Base-by-base conservation (phyloP, 75 land plant species). In the Azolla pinnata region DNA sequence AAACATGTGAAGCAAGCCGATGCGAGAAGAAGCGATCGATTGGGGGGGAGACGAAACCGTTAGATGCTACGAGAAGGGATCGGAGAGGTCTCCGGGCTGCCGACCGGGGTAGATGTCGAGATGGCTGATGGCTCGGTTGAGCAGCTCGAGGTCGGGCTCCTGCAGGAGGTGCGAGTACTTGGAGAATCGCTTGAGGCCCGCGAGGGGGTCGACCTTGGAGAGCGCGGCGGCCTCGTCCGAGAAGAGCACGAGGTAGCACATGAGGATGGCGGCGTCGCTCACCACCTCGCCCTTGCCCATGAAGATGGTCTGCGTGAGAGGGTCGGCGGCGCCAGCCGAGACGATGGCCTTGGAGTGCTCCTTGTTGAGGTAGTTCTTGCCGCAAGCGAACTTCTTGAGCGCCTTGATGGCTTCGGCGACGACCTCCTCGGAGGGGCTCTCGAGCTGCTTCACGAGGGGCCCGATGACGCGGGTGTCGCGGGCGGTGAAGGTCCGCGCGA, bases 401-500 rank as follows among this genome's bases (percentile, higher is more conserved):
- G 91, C 88, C 25, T 69, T 54, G 0, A 64, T 77, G 1, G 85
- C 91, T 35, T 84, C 89, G 33, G 49, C 61, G 18, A 58, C 27
- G 19, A 87, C 80, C 21, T 55, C 69, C 0, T 45, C 38, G 18
- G 86, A 78, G 57, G 65, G 62, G 25, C 65, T 67, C 14, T 52
- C 54, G 25, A 85, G 70, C 33, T 79, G 82, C 10, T 32, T 60
- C 26, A 76, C 81, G 16, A 86, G 67, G 19, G 87, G 78, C 18
- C 42, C 31, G 26, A 83, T 73, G 19, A 79, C 61, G 17, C 67
- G 33, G 1, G 74, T 76, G 21, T 83, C 88, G 9, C 76, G 72
- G 2, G 79, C 76, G 0, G 81, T 76, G 33, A 85, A 84, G 14
- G 85, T 84, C 50, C 84, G 71, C 0, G 87, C 81, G 30, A 84